Conservation (phyloP, 2,329 filamentous ascomycete genomes). For the Pseudogymnoascus sp. region DNA sequence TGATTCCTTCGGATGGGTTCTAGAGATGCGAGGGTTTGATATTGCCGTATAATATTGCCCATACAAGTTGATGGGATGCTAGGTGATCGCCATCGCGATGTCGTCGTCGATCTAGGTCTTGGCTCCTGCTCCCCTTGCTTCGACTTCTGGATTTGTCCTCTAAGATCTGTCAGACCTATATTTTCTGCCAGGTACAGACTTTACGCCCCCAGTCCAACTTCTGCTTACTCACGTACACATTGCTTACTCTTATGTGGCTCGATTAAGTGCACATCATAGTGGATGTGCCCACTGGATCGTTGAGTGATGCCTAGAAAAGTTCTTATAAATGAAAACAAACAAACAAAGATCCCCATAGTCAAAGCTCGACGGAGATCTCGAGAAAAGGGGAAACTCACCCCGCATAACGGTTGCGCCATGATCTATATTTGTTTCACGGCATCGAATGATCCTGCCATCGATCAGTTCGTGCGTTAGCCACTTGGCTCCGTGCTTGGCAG, state of each 20-base stretch:
- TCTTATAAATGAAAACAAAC: not conserved
- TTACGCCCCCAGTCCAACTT: not conserved
- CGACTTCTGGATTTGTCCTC: not conserved
- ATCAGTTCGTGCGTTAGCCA: no score
- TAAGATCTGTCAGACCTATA: not conserved
- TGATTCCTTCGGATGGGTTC: not conserved
- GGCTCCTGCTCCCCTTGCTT: not conserved
- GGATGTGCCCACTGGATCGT: not conserved
- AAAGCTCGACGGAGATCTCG: no score
- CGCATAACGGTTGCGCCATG: not conserved
- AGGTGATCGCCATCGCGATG: not conserved
- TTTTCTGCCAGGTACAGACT: not conserved
- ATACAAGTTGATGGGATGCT: no score
- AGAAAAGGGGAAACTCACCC: not conserved
- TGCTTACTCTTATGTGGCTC: no score
- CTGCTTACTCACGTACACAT: not conserved
- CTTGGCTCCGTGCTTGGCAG: not conserved
- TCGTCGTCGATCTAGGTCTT: not conserved
- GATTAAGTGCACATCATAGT: not conserved
- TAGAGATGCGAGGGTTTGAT: not conserved
- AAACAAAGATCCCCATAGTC: not conserved
- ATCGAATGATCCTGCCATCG: no score
- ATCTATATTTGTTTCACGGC: not conserved
- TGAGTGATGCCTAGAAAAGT: not conserved
- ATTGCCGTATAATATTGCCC: not conserved